Base-by-base conservation (phyloP, 352 stramenopile genomes). In the Nothophytophthora sp. region DNA sequence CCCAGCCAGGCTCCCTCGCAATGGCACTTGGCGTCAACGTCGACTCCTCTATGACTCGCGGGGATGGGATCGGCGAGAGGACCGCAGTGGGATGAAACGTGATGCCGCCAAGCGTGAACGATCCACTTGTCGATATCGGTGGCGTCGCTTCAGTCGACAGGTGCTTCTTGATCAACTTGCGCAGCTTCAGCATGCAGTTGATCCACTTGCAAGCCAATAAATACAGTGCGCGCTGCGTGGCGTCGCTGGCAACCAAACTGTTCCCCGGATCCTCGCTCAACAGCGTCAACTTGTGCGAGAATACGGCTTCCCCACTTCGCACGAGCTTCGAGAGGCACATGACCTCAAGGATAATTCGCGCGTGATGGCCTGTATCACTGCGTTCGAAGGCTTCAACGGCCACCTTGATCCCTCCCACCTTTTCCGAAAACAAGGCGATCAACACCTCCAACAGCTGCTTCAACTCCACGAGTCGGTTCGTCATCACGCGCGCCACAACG, bases 191-290 rank as follows among this genome's bases (percentile, higher is more conserved):
- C 57, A 90, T 84, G 43, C 69, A 81, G 12, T 78, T 73, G 16
- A 92, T 86, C 82, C 82, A 92, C 19, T 72, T 69, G 44, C 82
- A 92, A 18, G 70, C 64, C 29, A 84, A 50, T 29, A 85, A 61
- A 51, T 92, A 92, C 25, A 92, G 33, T 9, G 63, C 59, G 0
- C 78, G 77, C 19, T 90, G 81, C 2, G 62, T 71, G 0, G 57
- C 54, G 51, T 89, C 78, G 15, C 68, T 84, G 13, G 72, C 55
- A 0, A 55, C 66, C 32, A 90, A 66, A 35, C 38, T 78, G 7
- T 71, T 62, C 2, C 60, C 55, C 1, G 55, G 48, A 3, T 72
- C 37, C 11, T 68, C 33, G 12, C 55, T 56, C 20, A 90, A 52
- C 25, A 57, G 45, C n/a, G 51, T 55, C 19, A 93, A 51, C 37